A percentile compares a stretch with the other conserved stretches of the same genome.
phyloP scores from a whole-genome alignment of 2,329 filamentous ascomycete species.

The Bipolaris gigantea region DNA sequence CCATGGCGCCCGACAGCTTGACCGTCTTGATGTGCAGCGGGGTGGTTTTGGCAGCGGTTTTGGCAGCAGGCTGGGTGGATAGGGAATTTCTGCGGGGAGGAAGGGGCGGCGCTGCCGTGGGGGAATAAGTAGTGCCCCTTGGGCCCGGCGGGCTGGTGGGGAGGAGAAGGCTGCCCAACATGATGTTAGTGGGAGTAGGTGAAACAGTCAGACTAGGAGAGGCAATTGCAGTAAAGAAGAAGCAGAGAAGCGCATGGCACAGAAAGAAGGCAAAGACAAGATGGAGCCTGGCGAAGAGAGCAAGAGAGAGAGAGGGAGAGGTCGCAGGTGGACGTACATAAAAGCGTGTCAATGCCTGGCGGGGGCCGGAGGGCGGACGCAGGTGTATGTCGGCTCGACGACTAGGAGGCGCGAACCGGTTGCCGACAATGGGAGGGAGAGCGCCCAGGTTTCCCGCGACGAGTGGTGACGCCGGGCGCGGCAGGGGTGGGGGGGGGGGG shows the following conservation, averaged over 20 bases:
- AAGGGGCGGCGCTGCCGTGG: slow-evolving; percentile 23
- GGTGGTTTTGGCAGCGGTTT: slow-evolving; percentile 24
- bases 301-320: slow-evolving; percentile 12
- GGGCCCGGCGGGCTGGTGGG: slow-evolving; percentile 25
- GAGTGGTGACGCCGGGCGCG: slow-evolving; percentile 16
- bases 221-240: background rate
- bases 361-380: slow-evolving; percentile 6
- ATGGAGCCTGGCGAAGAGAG: slow-evolving; percentile 23
- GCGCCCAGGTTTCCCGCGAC: slow-evolving; percentile 23
- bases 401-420: slow-evolving; percentile 16
- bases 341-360: slow-evolving; percentile 16
- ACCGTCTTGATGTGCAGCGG: slow-evolving; percentile 27
- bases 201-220: slow-evolving; percentile 7
- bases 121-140: slow-evolving; percentile 24
- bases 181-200: slow-evolving; percentile 30
- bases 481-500: slow-evolving; percentile 13
- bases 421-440: slow-evolving; percentile 9
- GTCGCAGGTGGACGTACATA: slow-evolving; percentile 42
- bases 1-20: slow-evolving; percentile 34
- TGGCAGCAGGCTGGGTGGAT: slow-evolving; percentile 23
- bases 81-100: slow-evolving; percentile 33
- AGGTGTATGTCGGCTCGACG: slow-evolving; percentile 8
- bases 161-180: slow-evolving; percentile 41
- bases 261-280: slow-evolving; percentile 17
- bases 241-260: slow-evolving; percentile 8